A percentile compares a stretch with the other conserved stretches of the same genome.
These are phyloP conservation scores for Cercospora canescens DNA, from an alignment of 2,329 filamentous ascomycete genomes.

Conservation along the genomic window DNA sequence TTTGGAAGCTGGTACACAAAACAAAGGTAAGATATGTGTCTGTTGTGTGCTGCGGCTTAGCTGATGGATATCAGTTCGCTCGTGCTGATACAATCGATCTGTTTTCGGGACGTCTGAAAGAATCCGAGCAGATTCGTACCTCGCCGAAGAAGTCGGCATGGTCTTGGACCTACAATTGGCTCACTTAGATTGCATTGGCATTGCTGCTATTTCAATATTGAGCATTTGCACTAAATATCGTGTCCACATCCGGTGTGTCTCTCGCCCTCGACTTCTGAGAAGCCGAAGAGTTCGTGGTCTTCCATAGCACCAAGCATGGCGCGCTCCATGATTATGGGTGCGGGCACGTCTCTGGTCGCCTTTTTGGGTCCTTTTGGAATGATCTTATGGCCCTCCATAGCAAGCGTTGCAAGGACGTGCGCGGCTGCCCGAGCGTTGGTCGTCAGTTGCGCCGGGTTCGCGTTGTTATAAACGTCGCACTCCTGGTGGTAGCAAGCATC, in stretches of 20 bases:
- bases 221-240: not conserved
- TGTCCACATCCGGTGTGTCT: slow-evolving; percentile 9
- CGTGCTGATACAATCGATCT: not conserved
- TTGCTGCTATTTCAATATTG: not conserved
- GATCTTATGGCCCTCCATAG: slow-evolving; percentile 16
- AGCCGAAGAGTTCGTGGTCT: slow-evolving; percentile 8
- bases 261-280: slow-evolving; percentile 4
- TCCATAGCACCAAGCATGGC: slow-evolving; percentile 1
- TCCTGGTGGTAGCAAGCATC: slow-evolving; percentile 42
- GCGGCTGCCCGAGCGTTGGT: slow-evolving; percentile 7
- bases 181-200: not conserved
- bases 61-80: not conserved
- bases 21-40: not conserved
- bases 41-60: not conserved
- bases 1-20: slow-evolving; percentile 3
- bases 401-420: slow-evolving; percentile 18
- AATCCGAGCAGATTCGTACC: not conserved
- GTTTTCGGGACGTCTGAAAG: not conserved
- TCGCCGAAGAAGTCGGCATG: not conserved
- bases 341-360: slow-evolving; percentile 3
- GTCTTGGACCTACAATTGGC: slow-evolving; percentile 4
- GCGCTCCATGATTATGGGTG: not conserved
- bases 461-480: slow-evolving; percentile 40
- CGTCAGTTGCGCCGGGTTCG: slow-evolving; percentile 43
- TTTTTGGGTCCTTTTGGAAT: slow-evolving; percentile 8